Conservation (phyloP, 2,329 filamentous ascomycete species). For the Nemania sp. region DNA sequence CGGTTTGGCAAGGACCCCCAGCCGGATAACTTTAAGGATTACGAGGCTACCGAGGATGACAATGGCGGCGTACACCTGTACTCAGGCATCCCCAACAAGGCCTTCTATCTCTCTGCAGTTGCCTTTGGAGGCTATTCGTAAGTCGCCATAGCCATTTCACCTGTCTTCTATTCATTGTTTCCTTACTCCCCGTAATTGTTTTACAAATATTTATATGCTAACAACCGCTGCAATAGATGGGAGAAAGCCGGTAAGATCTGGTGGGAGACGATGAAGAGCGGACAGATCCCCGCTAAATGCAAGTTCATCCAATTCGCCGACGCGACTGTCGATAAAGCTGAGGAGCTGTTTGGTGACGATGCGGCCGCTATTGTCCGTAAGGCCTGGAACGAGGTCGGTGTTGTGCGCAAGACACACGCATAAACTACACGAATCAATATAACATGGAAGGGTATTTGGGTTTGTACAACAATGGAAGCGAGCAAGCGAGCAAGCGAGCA, state of each 20-base stretch:
- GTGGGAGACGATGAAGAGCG: conserved; percentile 63
- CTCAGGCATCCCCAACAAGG: conserved; percentile 69
- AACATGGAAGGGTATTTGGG: no score
- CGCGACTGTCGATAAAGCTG: conserved; percentile 60
- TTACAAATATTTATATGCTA: neutral
- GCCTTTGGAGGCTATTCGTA: conserved; percentile 61
- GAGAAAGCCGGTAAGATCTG: conserved; percentile 66
- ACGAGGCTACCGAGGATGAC: conserved; percentile 57
- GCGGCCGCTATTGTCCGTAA: conserved; percentile 59
- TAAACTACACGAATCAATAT: neutral
- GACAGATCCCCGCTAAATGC: conserved; percentile 55
- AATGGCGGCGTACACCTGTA: conserved; percentile 67
- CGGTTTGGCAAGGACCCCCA: conserved; percentile 67
- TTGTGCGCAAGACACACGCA: conserved; percentile 50
- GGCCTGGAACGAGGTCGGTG: conserved; percentile 63
- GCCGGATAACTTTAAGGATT: conserved; percentile 61
- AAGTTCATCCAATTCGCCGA: conserved; percentile 64
- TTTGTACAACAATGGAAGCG: neutral
- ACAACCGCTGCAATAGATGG: conserved; percentile 53
- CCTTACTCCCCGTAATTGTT: neutral
- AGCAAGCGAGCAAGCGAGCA: no score
- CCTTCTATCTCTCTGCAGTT: conserved; percentile 63
- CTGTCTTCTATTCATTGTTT: no score
- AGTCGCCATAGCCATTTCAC: conserved; percentile 31
- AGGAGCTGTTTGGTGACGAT: conserved; percentile 57